Base-by-base conservation (phyloP, 1,139 yeast genomes). In the Geotrichum australiense region DNA sequence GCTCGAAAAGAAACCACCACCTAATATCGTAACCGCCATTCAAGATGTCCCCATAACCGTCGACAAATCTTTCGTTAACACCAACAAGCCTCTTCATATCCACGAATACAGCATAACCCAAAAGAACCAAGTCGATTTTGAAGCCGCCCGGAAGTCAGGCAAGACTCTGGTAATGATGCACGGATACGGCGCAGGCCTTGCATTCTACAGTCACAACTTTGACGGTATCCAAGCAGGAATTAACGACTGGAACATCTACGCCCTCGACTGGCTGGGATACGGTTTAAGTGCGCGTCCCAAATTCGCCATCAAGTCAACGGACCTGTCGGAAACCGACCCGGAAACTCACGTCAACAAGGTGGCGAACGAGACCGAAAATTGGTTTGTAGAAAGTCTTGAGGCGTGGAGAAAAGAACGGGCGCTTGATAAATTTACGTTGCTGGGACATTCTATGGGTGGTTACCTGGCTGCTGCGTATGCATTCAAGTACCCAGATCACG, bases 381-480 rank as follows among this genome's bases (percentile, higher is more conserved):
- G 83, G 73, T 86, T 83, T 51, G 67, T 81, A 27, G 93, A 84
- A 51, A 66, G 84, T 1, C 57, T 87, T 15, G 96, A 87, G 56
- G 68, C 66, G 46, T 87, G 96, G 96, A 66, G 83, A 32, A 67
- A 70, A 0, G 53, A 54, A 8, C 73, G 73, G 47, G 51, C 53
- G 7, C 47, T 61, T 20, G 61, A 59, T 5, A 74, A 73, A 47
- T 76, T 87, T 51, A 77, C 81, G 26, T 61, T 87, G 14, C 69
- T 86, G 54, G 95, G 93, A 2, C 96, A 87, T 62, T 86, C 96
- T 0, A 78, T 84, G 58, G 96, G 96, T 24, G 96, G 94, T 0
- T 85, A 85, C 56, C 63, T 87, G 47, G 78, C 89, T 14, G 74
- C 82, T 48, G 78, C 81, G 12, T 87, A 87, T 57, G 78, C 87